Evolutionary conservation across 768 basidiomycete species (phyloP).

Genomic region (Suillus subaureus): DNA sequence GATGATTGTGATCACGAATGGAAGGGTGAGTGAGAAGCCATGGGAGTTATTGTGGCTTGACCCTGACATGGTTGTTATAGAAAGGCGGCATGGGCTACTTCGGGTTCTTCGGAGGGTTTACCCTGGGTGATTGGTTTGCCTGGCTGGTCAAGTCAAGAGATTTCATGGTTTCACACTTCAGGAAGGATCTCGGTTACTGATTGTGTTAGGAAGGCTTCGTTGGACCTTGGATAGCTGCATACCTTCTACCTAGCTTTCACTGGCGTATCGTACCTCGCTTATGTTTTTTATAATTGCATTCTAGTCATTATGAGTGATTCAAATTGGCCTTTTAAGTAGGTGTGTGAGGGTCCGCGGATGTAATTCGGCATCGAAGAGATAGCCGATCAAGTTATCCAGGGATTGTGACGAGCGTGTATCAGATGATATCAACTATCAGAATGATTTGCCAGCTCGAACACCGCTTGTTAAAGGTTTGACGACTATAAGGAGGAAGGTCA

Average conservation of each 20-base stretch:
- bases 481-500: neutral
- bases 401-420: neutral
- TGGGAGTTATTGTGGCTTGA: constrained; percentile 12
- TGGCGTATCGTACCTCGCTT: neutral
- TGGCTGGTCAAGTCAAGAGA: constrained; percentile 41
- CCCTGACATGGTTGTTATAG: constrained; percentile 27
- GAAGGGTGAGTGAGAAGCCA: constrained; percentile 43
- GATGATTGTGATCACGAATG: constrained; percentile 55
- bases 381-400: neutral
- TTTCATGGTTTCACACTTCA: constrained; percentile 29
- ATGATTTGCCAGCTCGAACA: constrained; percentile 2
- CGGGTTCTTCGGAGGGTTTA: constrained; percentile 45
- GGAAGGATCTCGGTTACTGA: constrained; percentile 32
- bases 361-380: neutral
- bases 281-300: neutral
- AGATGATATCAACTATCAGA: neutral
- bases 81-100: constrained; percentile 43
- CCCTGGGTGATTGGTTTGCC: constrained; percentile 47
- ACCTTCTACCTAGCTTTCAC: neutral
- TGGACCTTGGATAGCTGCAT: neutral
- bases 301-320: neutral
- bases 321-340: neutral
- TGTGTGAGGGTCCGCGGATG: constrained; percentile 4
- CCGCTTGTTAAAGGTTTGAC: neutral
- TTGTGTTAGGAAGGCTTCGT: neutral